Evolutionary conservation across 768 basidiomycete species (phyloP).

Genomic region (Macrolepiota fuliginosa): DNA sequence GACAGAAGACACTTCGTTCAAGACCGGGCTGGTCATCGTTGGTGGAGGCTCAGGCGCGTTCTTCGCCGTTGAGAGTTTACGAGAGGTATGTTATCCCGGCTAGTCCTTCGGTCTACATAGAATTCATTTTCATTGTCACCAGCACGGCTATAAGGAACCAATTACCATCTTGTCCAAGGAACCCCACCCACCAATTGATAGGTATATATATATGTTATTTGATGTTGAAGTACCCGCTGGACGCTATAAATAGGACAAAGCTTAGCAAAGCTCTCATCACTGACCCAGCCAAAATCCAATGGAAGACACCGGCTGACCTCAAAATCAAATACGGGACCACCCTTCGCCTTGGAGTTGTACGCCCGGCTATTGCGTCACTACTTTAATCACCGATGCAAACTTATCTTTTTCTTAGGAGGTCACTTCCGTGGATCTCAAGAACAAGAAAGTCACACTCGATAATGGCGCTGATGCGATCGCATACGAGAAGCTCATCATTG

Average conservation of each 20-base stretch:
- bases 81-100: conserved; percentile 51
- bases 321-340: conserved; percentile 73
- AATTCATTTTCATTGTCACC: neutral
- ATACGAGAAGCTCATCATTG: conserved; percentile 80
- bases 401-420: conserved; percentile 48
- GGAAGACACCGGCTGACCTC: conserved; percentile 67
- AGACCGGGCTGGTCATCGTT: conserved; percentile 72
- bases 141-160: conserved; percentile 77
- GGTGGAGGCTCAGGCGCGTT: conserved; percentile 85
- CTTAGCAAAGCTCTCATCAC: conserved; percentile 83
- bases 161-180: conserved; percentile 84
- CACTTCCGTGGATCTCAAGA: conserved; percentile 60
- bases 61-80: conserved; percentile 74
- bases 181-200: conserved; percentile 77
- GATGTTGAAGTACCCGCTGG: neutral
- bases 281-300: conserved; percentile 76
- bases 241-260: conserved; percentile 60
- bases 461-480: conserved; percentile 53
- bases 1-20: conserved; percentile 44
- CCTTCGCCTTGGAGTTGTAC: conserved; percentile 56
- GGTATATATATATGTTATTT: conserved; percentile 32
- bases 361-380: conserved; percentile 18
- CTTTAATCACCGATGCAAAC: neutral
- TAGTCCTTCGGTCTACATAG: neutral
- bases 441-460: conserved; percentile 63